Conservation (phyloP, 768 basidiomycete genomes). For the Russula sp. region DNA sequence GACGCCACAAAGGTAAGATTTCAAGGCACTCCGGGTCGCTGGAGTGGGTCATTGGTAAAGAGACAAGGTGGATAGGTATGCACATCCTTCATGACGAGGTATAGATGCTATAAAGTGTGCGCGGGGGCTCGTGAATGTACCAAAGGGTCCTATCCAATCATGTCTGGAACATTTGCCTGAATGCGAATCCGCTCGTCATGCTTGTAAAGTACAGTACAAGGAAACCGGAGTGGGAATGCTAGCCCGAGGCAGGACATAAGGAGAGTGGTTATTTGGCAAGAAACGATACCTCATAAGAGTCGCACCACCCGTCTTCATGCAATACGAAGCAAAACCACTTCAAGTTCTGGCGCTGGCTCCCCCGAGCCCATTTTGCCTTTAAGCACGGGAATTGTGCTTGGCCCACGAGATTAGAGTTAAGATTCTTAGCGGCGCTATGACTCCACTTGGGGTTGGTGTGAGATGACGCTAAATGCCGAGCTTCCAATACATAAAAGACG, state of each 20-base stretch:
- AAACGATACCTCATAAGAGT: too few relatives aligned
- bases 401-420: not conserved
- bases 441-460: not conserved
- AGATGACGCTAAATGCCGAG: not conserved
- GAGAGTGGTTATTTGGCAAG: too few relatives aligned
- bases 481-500: not conserved
- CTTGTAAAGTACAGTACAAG: too few relatives aligned
- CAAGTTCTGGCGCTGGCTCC: not conserved
- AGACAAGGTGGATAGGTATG: not conserved
- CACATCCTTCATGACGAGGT: not conserved
- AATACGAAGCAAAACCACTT: too few relatives aligned
- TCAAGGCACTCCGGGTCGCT: not conserved
- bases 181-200: not conserved
- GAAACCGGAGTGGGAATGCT: not conserved
- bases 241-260: too few relatives aligned
- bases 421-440: not conserved
- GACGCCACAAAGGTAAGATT: too few relatives aligned
- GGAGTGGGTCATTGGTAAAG: not conserved
- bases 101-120: not conserved
- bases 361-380: not conserved
- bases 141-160: not conserved
- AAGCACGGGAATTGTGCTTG: not conserved
- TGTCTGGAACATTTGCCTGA: not conserved
- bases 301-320: too few relatives aligned
- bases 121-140: too few relatives aligned